Evolutionary conservation across 2,329 filamentous ascomycete species (phyloP).

Genomic region (Cercospora citrullina): DNA sequence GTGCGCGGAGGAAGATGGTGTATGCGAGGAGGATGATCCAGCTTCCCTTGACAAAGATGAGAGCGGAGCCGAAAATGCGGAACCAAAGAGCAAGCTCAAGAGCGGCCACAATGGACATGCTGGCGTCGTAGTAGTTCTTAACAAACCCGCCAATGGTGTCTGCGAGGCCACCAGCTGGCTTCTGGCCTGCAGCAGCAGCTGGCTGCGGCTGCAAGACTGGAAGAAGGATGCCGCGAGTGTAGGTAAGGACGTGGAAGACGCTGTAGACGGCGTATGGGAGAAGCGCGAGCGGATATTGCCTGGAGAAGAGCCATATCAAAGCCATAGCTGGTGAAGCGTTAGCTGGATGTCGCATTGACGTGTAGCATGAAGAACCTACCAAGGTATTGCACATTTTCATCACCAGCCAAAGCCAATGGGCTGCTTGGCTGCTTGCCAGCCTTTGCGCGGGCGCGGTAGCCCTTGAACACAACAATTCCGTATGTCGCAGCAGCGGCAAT

Average conservation of each 20-base stretch:
- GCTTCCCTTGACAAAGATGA: slow-evolving; percentile 85
- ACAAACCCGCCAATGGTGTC: slow-evolving; percentile 90
- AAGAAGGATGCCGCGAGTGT: slow-evolving; percentile 89
- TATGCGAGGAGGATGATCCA: slow-evolving; percentile 87
- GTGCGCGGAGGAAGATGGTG: slow-evolving; percentile 86
- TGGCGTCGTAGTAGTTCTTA: slow-evolving; percentile 95
- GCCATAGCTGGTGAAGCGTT: slow-evolving; percentile 69
- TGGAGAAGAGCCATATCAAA: slow-evolving; percentile 88
- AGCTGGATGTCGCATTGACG: slow-evolving; percentile 1
- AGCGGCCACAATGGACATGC: slow-evolving; percentile 87
- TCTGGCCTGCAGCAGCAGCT: slow-evolving; percentile 56
- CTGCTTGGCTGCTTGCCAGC: slow-evolving; percentile 64
- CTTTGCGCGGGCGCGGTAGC: slow-evolving; percentile 81
- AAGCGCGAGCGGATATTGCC: slow-evolving; percentile 85
- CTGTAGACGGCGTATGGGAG: slow-evolving; percentile 97
- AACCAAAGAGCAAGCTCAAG: slow-evolving; percentile 88
- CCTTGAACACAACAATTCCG: slow-evolving; percentile 98
- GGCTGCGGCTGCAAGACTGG: slow-evolving; percentile 75
- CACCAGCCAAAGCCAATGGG: slow-evolving; percentile 66
- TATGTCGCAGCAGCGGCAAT: slow-evolving; percentile 87
- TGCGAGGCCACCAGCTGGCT: slow-evolving; percentile 63
- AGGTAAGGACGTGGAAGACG: slow-evolving; percentile 96
- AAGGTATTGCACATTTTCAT: slow-evolving; percentile 98
- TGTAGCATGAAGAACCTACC: slow-evolving; percentile 58
- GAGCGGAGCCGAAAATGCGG: slow-evolving; percentile 74